These are phyloP conservation scores for Daldinia decipiens DNA, from an alignment of 495 filamentous ascomycete genomes.

Conservation along the genomic window DNA sequence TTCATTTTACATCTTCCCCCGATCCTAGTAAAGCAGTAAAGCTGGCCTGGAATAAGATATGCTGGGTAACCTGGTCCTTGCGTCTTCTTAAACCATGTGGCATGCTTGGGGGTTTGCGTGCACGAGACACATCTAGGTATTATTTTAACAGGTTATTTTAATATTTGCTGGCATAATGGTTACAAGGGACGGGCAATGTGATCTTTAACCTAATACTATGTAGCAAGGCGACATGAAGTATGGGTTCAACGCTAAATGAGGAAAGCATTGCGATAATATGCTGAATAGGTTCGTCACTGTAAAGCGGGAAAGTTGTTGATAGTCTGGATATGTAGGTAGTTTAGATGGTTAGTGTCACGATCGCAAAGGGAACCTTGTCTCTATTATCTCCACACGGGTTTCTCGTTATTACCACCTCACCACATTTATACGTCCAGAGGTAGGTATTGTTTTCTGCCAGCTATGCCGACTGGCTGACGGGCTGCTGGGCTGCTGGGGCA, in stretches of 20 bases:
- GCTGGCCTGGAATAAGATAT: slow-evolving; percentile 23
- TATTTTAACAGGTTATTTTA: too few species aligned
- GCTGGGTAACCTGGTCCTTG: slow-evolving; percentile 14
- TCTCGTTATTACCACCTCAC: slow-evolving; percentile 3
- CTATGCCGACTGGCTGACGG: slow-evolving; percentile 14
- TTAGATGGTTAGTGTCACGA: slow-evolving; percentile 6
- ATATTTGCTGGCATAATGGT: slow-evolving; percentile 38
- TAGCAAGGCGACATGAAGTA: slow-evolving; percentile 9
- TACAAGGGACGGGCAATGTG: slow-evolving; percentile 19
- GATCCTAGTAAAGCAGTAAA: slow-evolving; percentile 13
- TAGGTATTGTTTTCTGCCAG: slow-evolving; percentile 4
- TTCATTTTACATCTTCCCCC: slow-evolving; percentile 38
- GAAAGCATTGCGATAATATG: slow-evolving; percentile 17
- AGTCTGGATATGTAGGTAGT: too few species aligned
- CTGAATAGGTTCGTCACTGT: neutral
- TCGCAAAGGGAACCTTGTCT: slow-evolving; percentile 16
- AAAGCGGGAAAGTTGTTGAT: neutral
- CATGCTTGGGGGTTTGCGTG: slow-evolving; percentile 12
- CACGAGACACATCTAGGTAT: slow-evolving; percentile 35
- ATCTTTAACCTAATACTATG: slow-evolving; percentile 27
- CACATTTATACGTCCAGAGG: slow-evolving; percentile 3
- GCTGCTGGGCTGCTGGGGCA: slow-evolving; percentile 22
- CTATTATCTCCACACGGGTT: slow-evolving; percentile 22
- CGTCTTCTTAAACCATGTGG: slow-evolving; percentile 35
- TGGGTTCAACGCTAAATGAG: slow-evolving; percentile 22